Conservation (phyloP, 352 stramenopile species). For the Pythium oligandrum region DNA sequence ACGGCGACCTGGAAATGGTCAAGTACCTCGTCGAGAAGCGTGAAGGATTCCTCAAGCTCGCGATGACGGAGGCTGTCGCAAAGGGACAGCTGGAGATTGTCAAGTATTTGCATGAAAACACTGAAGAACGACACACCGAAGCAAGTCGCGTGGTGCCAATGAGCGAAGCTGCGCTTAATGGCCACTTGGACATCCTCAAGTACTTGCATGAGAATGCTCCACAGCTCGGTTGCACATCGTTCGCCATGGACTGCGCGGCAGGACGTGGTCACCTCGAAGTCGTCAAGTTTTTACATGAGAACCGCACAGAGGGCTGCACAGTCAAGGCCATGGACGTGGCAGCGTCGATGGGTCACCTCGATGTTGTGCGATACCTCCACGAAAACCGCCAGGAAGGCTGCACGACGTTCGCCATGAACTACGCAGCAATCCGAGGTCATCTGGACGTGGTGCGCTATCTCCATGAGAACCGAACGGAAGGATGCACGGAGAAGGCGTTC, state of each 20-base stretch:
- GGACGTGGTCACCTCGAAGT: constrained; percentile 22
- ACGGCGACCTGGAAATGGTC: constrained; percentile 45
- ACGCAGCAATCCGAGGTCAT: constrained; percentile 35
- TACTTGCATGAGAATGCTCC: constrained; percentile 28
- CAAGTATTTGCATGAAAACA: constrained; percentile 40
- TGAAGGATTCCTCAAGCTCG: constrained; percentile 50
- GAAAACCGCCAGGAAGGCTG: constrained; percentile 30
- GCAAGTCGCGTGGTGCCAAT: constrained; percentile 43
- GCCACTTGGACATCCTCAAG: constrained; percentile 27
- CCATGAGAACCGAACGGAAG: constrained; percentile 45
- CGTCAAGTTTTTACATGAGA: constrained; percentile 30
- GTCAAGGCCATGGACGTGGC: constrained; percentile 27
- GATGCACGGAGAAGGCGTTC: constrained; percentile 46
- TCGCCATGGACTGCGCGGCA: constrained; percentile 28
- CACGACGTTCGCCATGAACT: constrained; percentile 54
- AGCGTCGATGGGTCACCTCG: constrained; percentile 20
- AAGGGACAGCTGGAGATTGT: constrained; percentile 42
- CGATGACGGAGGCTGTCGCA: constrained; percentile 43
- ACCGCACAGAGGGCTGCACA: constrained; percentile 28
- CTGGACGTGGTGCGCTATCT: constrained; percentile 42
- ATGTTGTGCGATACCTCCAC: constrained; percentile 28
- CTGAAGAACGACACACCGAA: constrained; percentile 30
- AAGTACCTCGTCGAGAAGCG: constrained; percentile 33
- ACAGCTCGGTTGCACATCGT: constrained; percentile 19
- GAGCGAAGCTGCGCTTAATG: constrained; percentile 30